These are phyloP conservation scores for Lodderomyces metapsilosis DNA, from an alignment of 1,139 yeast species.

Conservation along the genomic window DNA sequence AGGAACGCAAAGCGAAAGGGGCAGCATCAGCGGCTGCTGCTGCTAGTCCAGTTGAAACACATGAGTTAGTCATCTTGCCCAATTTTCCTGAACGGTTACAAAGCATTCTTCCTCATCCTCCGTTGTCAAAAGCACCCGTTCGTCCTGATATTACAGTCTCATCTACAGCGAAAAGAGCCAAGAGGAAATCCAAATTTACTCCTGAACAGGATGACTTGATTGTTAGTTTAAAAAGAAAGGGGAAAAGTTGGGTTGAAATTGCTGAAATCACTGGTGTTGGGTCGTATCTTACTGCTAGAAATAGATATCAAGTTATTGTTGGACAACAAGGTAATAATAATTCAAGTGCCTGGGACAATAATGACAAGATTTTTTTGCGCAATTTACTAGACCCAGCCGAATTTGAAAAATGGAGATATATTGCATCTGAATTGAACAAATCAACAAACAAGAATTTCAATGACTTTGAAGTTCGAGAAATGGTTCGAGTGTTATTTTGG, in stretches of 20 bases:
- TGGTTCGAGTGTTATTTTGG: conserved; percentile 54
- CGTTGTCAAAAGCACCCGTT: conserved; percentile 29
- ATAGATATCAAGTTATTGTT: conserved; percentile 74
- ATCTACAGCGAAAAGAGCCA: conserved; percentile 46
- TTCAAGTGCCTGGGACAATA: conserved; percentile 60
- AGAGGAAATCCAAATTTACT: conserved; percentile 65
- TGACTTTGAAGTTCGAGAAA: conserved; percentile 54
- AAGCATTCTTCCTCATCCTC: conserved; percentile 38
- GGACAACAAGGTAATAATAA: conserved; percentile 82
- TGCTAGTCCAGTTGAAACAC: conserved; percentile 2
- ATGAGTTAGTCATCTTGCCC: conserved; percentile 12
- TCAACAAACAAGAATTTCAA: conserved; percentile 56
- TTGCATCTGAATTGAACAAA: conserved; percentile 60
- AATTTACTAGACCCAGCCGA: conserved; percentile 65
- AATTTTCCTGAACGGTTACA: conserved; percentile 18
- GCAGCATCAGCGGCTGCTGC: not conserved
- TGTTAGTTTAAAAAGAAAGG: conserved; percentile 57
- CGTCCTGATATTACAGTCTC: conserved; percentile 30
- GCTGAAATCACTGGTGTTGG: conserved; percentile 68
- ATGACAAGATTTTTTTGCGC: conserved; percentile 55
- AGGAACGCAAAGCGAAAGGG: conserved; percentile 1
- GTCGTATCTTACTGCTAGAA: conserved; percentile 70
- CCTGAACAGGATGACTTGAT: conserved; percentile 68
- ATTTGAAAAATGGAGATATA: conserved; percentile 65
- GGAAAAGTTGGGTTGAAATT: conserved; percentile 73